Evolutionary conservation across 116 monocot species (phyloP).

Genomic region (Dioscorea cayenensis): DNA sequence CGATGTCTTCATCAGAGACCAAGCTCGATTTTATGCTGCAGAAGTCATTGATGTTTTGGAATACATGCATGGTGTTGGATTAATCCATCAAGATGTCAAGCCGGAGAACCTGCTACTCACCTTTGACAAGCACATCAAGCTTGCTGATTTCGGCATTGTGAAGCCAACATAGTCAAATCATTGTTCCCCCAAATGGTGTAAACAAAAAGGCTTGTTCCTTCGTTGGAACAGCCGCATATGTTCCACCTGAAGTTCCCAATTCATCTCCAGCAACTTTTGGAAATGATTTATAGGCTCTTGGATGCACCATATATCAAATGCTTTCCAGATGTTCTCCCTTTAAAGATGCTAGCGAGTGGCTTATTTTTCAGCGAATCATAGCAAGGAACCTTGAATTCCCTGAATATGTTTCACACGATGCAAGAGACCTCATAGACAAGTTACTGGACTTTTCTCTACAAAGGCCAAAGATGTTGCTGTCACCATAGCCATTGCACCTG

Average conservation of each 20-base stretch:
- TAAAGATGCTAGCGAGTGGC: slow-evolving; percentile 97
- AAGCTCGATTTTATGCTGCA: slow-evolving; percentile 94
- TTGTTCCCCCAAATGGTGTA: slow-evolving; percentile 80
- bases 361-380: slow-evolving; percentile 92
- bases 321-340: slow-evolving; percentile 92
- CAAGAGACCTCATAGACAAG: too few relatives aligned
- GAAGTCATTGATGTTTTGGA: slow-evolving; percentile 92
- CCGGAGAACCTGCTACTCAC: slow-evolving; percentile 97
- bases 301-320: slow-evolving; percentile 99
- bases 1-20: slow-evolving; percentile 66
- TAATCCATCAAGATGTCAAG: slow-evolving; percentile 95
- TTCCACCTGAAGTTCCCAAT: slow-evolving; percentile 97
- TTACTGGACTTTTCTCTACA: too few relatives aligned
- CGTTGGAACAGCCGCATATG: slow-evolving; percentile 96
- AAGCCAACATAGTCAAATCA: slow-evolving; percentile 83
- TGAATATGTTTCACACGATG: slow-evolving; percentile 40
- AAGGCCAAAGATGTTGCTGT: too few relatives aligned
- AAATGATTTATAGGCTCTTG: slow-evolving; percentile 96
- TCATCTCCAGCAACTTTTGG: slow-evolving; percentile 89
- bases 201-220: slow-evolving; percentile 91
- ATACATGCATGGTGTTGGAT: slow-evolving; percentile 78
- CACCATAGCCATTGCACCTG: slow-evolving; percentile 94
- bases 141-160: slow-evolving; percentile 96
- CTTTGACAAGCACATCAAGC: slow-evolving; percentile 76
- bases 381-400: slow-evolving; percentile 80